phyloP scores from a whole-genome alignment of 257 asterid species.

The Solanum infundibuliforme region DNA sequence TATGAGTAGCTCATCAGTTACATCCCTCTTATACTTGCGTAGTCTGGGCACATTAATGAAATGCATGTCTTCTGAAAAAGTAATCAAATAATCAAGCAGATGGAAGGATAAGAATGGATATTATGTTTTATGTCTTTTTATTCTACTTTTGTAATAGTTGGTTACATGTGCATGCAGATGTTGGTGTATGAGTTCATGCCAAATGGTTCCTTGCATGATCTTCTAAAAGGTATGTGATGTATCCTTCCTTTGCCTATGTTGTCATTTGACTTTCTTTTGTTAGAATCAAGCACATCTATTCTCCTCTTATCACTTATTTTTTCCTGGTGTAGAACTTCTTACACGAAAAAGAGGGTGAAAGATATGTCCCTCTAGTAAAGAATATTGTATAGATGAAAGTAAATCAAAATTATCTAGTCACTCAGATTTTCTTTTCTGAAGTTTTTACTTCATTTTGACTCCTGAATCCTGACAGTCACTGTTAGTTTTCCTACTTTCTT shows the following conservation, averaged over 20 bases:
- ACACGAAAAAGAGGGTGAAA: background rate
- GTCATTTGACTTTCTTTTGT: background rate
- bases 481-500: background rate
- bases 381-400: background rate
- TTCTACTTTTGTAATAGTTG: background rate
- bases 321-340: background rate
- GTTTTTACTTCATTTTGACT: background rate
- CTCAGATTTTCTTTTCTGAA: background rate
- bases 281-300: background rate
- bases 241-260: background rate
- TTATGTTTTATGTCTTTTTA: background rate
- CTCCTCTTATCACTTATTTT: background rate
- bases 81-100: background rate
- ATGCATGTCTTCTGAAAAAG: background rate
- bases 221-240: background rate
- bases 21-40: background rate
- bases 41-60: background rate
- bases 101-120: background rate
- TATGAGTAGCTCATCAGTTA: background rate
- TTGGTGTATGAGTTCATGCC: constrained; percentile 4
- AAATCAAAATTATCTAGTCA: background rate
- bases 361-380: background rate
- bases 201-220: constrained; percentile 1
- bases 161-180: background rate
- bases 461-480: background rate